Conservation (phyloP, 202 grass and related monocot genomes). For the Schoenoplectus tabernaemontani region DNA sequence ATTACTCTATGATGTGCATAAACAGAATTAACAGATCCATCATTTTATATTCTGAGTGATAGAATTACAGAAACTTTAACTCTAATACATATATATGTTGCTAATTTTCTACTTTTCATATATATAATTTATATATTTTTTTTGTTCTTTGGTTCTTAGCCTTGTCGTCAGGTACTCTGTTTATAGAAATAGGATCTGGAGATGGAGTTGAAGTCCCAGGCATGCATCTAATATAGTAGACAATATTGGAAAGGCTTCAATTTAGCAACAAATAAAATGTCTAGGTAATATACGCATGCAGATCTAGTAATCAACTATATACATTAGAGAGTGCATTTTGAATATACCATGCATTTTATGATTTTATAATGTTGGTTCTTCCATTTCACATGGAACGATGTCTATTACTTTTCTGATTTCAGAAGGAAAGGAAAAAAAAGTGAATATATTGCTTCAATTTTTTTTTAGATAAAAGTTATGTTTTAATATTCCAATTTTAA, state of each 20-base stretch:
- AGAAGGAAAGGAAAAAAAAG: not conserved
- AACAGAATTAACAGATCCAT: not conserved
- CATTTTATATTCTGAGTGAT: not conserved
- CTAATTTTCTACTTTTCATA: not conserved
- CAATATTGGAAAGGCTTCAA: not conserved
- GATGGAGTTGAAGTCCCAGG: not conserved
- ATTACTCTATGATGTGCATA: too few species aligned
- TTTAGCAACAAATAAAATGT: not conserved
- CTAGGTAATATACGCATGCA: not conserved
- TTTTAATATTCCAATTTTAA: too few species aligned
- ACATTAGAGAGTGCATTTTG: not conserved
- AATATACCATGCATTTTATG: too few species aligned
- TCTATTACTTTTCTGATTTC: not conserved
- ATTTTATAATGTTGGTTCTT: too few species aligned
- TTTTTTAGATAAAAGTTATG: too few species aligned
- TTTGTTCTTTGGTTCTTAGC: not conserved
- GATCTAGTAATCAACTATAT: not conserved
- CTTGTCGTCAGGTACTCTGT: not conserved
- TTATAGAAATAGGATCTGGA: not conserved
- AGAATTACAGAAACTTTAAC: too few species aligned
- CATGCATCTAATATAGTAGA: not conserved
- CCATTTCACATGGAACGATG: not conserved
- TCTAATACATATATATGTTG: not conserved
- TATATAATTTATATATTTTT: not conserved
- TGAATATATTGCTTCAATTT: too few species aligned